Percentiles rank a stretch among this genome's conserved stretches.
Evolutionary conservation across 1,284 basidiomycete species (phyloP).

Genomic region (Boletellus deceptivus): DNA sequence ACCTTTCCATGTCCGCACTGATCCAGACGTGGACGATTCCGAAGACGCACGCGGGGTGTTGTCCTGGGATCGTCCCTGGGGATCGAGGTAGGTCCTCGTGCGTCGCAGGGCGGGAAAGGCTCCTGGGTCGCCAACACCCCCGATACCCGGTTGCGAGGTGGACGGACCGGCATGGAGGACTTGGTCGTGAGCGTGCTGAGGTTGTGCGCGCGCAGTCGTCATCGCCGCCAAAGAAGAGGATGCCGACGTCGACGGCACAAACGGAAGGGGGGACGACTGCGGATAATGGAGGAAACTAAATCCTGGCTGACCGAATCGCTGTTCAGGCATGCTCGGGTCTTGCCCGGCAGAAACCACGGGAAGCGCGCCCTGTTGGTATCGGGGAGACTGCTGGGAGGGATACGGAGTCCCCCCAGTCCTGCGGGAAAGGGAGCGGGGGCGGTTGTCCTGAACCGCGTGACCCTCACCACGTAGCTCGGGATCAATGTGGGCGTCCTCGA

Average conservation of each 20-base stretch:
- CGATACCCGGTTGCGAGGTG: slow-evolving; percentile 11
- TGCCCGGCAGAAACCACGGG: slow-evolving; percentile 10
- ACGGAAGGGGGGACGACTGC: slow-evolving; percentile 3
- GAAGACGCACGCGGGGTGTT: slow-evolving; percentile 1
- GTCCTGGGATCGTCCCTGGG: slow-evolving; percentile 4
- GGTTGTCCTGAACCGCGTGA: slow-evolving; percentile 36
- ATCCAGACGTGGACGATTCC: slow-evolving; percentile 17
- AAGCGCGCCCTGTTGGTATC: slow-evolving; percentile 23
- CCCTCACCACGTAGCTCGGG: slow-evolving; percentile 32
- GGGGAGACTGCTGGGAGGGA: slow-evolving; percentile 28
- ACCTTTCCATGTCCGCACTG: slow-evolving; percentile 20
- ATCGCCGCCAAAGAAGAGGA: slow-evolving; percentile 5
- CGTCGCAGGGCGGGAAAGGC: slow-evolving; percentile 6
- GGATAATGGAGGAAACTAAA: slow-evolving; percentile 20
- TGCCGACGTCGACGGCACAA: slow-evolving; percentile 7
- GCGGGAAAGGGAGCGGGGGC: slow-evolving; percentile 24
- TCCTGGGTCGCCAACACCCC: slow-evolving; percentile 12
- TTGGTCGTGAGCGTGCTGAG: slow-evolving; percentile 9
- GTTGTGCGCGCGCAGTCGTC: background rate
- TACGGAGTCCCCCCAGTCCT: slow-evolving; percentile 27
- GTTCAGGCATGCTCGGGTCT: slow-evolving; percentile 12
- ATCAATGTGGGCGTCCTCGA: slow-evolving; percentile 37
- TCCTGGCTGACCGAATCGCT: slow-evolving; percentile 26
- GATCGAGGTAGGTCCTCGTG: slow-evolving; percentile 1
- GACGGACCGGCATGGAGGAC: background rate